Evolutionary conservation across 352 stramenopile genomes (phyloP), one percentile per base, ranked within the genome.

Genomic region (Phytophthora tentaculata): DNA sequence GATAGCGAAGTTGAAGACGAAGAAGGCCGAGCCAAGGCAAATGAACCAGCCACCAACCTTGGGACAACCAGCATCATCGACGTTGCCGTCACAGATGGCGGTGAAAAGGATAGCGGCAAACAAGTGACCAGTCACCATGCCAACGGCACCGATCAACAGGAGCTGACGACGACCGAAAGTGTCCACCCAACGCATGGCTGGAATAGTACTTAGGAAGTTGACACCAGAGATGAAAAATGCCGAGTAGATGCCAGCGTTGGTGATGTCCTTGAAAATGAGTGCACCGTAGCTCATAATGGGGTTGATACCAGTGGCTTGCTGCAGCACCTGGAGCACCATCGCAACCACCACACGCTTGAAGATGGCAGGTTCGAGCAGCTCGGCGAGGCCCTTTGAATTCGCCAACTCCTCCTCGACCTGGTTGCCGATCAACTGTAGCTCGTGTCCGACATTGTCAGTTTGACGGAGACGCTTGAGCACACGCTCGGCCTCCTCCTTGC

Each of bases 211-310:
- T 14, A 81, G 20, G 35, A 81, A 83, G 48, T 83, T 86, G 48
- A 86, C 70, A 28, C 76, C 74, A 13, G 71, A 76, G 24, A 83
- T 51, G n/a, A 83, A 73, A 17, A 86, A 69, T 51, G 81, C 64
- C 22, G 73, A 77, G 37, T 76, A 54, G 54, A 83, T 72, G 20
- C 75, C 72, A 35, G 80, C 57, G 24, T 71, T 65, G 20, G 76
- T 53, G n/a, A 85, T 66, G 64, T 80, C 69, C 64, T 85, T 80
- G 60, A 85, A 83, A 58, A 82, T 84, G 26, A 81, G 70, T 44
- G 70, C 76, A 22, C 74, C 74, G 47, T 84, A 82, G 1, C 62
- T 79, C 48, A 85, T 81, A 5, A 85, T 62, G 24, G 74, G 74
- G 59, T 84, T 86, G 56, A 86, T 83, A 45, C 78, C 75, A 17